phyloP scores from a whole-genome alignment of 176 grass and related monocot genomes.

The Musa beccarii region DNA sequence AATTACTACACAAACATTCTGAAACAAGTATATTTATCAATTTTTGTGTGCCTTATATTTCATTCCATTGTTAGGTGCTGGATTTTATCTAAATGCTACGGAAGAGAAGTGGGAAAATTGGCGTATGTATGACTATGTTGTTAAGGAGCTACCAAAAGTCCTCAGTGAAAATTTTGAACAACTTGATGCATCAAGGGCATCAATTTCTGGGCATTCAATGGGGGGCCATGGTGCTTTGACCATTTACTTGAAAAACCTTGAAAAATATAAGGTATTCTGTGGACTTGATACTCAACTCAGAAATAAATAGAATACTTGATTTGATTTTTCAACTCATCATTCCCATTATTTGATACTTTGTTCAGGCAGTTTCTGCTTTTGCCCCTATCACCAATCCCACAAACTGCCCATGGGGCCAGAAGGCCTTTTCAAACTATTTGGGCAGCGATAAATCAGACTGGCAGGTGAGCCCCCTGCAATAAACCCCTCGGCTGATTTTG shows the following conservation, averaged over 20 bases:
- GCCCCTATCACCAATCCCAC: slow-evolving; percentile 72
- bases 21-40: neutral
- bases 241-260: slow-evolving; percentile 85
- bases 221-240: slow-evolving; percentile 87
- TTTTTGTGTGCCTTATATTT: neutral
- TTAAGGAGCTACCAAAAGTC: slow-evolving; percentile 82
- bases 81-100: slow-evolving; percentile 92
- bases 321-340: neutral
- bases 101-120: slow-evolving; percentile 96
- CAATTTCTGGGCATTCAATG: slow-evolving; percentile 98
- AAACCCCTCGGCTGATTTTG: slow-evolving; percentile 2
- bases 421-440: slow-evolving; percentile 98
- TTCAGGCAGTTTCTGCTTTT: slow-evolving; percentile 86
- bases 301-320: neutral
- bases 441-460: slow-evolving; percentile 62
- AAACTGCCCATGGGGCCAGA: slow-evolving; percentile 88
- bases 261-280: slow-evolving; percentile 80
- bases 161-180: slow-evolving; percentile 69
- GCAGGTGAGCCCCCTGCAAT: slow-evolving; percentile 37
- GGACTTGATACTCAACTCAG: neutral
- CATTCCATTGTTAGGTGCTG: slow-evolving; percentile 51
- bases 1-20: neutral
- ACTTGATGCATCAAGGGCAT: slow-evolving; percentile 58
- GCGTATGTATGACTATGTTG: slow-evolving; percentile 89
- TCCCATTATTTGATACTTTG: neutral